phyloP scores from a whole-genome alignment of 345 rosid genomes.

The Reutealis trisperma region DNA sequence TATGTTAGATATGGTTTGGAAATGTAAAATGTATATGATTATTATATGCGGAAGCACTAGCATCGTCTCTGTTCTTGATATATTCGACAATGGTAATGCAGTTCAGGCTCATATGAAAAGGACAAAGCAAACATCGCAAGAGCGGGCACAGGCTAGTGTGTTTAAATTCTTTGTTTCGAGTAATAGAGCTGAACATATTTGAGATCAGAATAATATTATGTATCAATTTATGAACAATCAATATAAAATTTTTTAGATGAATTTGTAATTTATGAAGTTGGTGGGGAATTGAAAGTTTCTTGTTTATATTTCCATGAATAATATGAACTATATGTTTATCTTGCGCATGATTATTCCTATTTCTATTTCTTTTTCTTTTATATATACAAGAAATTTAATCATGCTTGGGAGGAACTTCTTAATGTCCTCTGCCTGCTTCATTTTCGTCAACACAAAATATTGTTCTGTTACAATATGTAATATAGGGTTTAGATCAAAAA shows the following conservation, averaged over 20 bases:
- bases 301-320: no score
- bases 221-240: background rate
- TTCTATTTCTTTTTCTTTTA: no score
- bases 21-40: constrained; percentile 24
- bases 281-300: background rate
- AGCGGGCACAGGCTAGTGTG: background rate
- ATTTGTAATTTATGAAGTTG: no score
- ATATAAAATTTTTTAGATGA: background rate
- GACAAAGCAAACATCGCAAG: background rate
- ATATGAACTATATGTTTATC: no score
- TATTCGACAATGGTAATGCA: background rate
- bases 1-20: background rate
- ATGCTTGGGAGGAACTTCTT: no score
- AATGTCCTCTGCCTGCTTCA: no score
- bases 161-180: background rate
- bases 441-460: no score
- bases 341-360: no score
- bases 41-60: background rate
- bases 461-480: no score
- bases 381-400: no score
- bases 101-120: background rate
- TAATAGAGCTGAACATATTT: background rate
- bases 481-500: no score
- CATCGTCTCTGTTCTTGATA: background rate
- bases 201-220: background rate